Conservation (phyloP, 345 rosid species). For the Lumnitzera littorea region DNA sequence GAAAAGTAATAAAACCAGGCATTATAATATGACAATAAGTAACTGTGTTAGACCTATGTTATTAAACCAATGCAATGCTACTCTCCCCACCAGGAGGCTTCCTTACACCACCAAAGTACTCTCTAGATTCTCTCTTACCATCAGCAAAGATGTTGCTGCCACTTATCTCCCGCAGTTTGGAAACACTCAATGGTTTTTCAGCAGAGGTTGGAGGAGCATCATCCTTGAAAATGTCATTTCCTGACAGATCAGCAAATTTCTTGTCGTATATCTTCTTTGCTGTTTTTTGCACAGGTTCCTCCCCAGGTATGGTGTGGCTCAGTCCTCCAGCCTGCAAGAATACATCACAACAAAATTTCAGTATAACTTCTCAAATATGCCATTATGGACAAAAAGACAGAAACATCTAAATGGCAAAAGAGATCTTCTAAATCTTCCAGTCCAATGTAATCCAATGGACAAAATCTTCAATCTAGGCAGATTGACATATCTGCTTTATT, state of each 20-base stretch:
- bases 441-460: too few species aligned
- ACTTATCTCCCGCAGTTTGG: slow-evolving; percentile 76
- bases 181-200: slow-evolving; percentile 61
- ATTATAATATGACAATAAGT: too few species aligned
- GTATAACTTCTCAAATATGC: not conserved
- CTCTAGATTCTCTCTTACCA: slow-evolving; percentile 64
- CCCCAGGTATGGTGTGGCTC: slow-evolving; percentile 54
- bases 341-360: not conserved
- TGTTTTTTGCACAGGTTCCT: slow-evolving; percentile 53
- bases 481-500: too few species aligned
- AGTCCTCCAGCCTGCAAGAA: slow-evolving; percentile 76
- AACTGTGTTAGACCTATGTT: not conserved
- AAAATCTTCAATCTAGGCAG: too few species aligned
- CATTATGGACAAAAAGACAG: not conserved
- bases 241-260: slow-evolving; percentile 65
- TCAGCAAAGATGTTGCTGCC: slow-evolving; percentile 79
- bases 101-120: slow-evolving; percentile 69
- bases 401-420: not conserved
- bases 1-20: too few species aligned
- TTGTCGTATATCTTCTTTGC: slow-evolving; percentile 72
- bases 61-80: slow-evolving; percentile 60
- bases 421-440: too few species aligned
- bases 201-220: slow-evolving; percentile 53
- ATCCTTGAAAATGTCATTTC: slow-evolving; percentile 77
- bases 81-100: slow-evolving; percentile 94